phyloP scores from a whole-genome alignment of 192 early-diverging fungal genomes.

The Coemansia sp. region DNA sequence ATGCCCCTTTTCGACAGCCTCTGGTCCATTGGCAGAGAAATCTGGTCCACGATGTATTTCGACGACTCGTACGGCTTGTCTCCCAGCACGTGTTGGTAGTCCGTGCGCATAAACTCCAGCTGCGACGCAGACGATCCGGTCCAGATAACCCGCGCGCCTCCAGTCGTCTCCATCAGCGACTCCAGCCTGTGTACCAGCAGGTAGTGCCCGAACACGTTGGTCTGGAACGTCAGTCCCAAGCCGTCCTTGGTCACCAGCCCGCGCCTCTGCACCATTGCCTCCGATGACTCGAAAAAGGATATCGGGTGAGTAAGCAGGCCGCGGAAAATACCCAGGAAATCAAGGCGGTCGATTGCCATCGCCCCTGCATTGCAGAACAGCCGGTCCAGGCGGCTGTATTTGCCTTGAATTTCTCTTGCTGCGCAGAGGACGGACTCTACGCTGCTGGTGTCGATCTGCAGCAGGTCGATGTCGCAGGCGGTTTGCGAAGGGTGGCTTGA shows the following conservation, averaged over 20 bases:
- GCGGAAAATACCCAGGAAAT: slow-evolving; percentile 11
- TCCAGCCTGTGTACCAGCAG: slow-evolving; percentile 33
- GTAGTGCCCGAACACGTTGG: slow-evolving; percentile 55
- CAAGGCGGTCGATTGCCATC: slow-evolving; percentile 39
- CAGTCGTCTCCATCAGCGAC: not conserved
- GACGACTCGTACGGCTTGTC: slow-evolving; percentile 52
- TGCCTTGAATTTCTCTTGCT: slow-evolving; percentile 1
- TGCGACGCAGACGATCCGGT: slow-evolving; percentile 42
- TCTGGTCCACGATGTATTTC: slow-evolving; percentile 52
- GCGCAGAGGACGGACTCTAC: slow-evolving; percentile 32
- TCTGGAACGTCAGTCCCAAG: slow-evolving; percentile 48
- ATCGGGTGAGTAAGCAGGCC: slow-evolving; percentile 39
- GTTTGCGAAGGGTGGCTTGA: not conserved
- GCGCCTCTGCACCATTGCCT: slow-evolving; percentile 34
- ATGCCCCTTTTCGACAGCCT: slow-evolving; percentile 7
- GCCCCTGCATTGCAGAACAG: slow-evolving; percentile 55
- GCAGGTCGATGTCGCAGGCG: slow-evolving; percentile 10
- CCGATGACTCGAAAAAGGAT: slow-evolving; percentile 44
- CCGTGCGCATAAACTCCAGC: slow-evolving; percentile 22
- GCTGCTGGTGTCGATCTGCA: slow-evolving; percentile 50
- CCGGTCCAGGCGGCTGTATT: slow-evolving; percentile 16
- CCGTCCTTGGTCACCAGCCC: slow-evolving; percentile 36
- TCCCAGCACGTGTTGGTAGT: slow-evolving; percentile 50
- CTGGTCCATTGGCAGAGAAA: slow-evolving; percentile 26
- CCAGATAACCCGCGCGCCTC: slow-evolving; percentile 39